phyloP scores from a whole-genome alignment of 768 basidiomycete species.

The Kwoniella dendrophila region DNA sequence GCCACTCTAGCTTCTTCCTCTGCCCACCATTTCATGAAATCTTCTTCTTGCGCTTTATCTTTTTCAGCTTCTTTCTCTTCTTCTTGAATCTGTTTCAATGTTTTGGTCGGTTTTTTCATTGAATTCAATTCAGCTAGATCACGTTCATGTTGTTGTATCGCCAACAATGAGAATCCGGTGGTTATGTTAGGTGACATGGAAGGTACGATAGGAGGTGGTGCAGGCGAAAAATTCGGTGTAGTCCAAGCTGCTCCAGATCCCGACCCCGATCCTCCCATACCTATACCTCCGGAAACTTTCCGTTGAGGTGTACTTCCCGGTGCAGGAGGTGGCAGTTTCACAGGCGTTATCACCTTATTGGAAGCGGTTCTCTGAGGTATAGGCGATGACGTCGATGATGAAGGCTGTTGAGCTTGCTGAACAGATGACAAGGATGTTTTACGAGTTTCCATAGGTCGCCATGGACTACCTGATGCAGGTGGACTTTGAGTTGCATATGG shows the following conservation, averaged over 20 bases:
- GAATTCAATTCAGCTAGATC: constrained; percentile 60
- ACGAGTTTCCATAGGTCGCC: constrained; percentile 29
- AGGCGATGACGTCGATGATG: constrained; percentile 28
- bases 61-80: constrained; percentile 62
- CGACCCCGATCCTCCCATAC: no score
- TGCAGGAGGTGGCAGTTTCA: constrained; percentile 14
- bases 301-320: constrained; percentile 9
- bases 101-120: constrained; percentile 61
- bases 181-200: constrained; percentile 48
- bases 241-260: constrained; percentile 65
- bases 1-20: constrained; percentile 61
- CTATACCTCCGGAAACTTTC: constrained; percentile 20
- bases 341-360: constrained; percentile 33
- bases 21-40: constrained; percentile 88
- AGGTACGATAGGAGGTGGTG: no score
- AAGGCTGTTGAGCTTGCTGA: constrained; percentile 35
- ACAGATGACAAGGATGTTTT: constrained; percentile 38
- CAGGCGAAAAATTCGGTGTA: constrained; percentile 31
- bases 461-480: constrained; percentile 22
- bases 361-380: constrained; percentile 30
- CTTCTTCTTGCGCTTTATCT: constrained; percentile 63
- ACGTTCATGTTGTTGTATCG: constrained; percentile 80
- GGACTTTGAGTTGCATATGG: constrained; percentile 14
- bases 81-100: constrained; percentile 79
- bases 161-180: constrained; percentile 67